These are phyloP conservation scores for Fusarium dimerum DNA, from an alignment of 2,329 filamentous ascomycete species.

Conservation along the genomic window DNA sequence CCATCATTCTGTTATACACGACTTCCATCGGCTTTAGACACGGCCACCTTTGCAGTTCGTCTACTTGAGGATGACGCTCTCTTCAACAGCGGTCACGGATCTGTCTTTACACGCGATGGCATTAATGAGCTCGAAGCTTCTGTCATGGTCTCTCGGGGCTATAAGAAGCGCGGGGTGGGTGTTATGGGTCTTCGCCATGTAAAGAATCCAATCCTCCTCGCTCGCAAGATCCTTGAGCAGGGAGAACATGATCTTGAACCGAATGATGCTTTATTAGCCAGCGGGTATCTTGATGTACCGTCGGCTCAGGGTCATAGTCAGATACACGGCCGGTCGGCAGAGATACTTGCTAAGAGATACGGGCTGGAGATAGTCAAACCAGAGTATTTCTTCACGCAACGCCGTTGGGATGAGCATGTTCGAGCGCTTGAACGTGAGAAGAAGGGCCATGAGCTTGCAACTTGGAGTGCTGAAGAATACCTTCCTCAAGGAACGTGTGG, in stretches of 20 bases:
- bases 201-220: slow-evolving; percentile 78
- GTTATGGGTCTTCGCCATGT: slow-evolving; percentile 72
- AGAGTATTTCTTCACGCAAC: slow-evolving; percentile 77
- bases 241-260: slow-evolving; percentile 62
- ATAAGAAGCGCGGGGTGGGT: slow-evolving; percentile 75
- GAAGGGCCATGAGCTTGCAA: slow-evolving; percentile 39
- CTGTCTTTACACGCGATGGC: slow-evolving; percentile 83
- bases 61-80: slow-evolving; percentile 77
- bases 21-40: slow-evolving; percentile 65
- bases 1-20: slow-evolving; percentile 10
- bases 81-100: slow-evolving; percentile 83
- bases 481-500: slow-evolving; percentile 84
- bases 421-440: slow-evolving; percentile 56
- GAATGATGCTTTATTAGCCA: not conserved
- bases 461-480: slow-evolving; percentile 64
- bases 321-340: slow-evolving; percentile 66
- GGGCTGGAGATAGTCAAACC: slow-evolving; percentile 70
- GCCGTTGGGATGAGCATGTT: slow-evolving; percentile 76
- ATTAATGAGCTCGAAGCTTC: slow-evolving; percentile 84
- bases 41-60: slow-evolving; percentile 73
- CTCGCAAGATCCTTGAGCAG: slow-evolving; percentile 67
- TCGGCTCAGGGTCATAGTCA: slow-evolving; percentile 71
- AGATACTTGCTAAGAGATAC: slow-evolving; percentile 67
- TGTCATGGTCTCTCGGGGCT: slow-evolving; percentile 77
- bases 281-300: slow-evolving; percentile 42